Percentiles rank a stretch among this genome's conserved stretches.
Conservation (phyloP, 495 filamentous ascomycete genomes). For the Hyaloscypha bicolor region DNA sequence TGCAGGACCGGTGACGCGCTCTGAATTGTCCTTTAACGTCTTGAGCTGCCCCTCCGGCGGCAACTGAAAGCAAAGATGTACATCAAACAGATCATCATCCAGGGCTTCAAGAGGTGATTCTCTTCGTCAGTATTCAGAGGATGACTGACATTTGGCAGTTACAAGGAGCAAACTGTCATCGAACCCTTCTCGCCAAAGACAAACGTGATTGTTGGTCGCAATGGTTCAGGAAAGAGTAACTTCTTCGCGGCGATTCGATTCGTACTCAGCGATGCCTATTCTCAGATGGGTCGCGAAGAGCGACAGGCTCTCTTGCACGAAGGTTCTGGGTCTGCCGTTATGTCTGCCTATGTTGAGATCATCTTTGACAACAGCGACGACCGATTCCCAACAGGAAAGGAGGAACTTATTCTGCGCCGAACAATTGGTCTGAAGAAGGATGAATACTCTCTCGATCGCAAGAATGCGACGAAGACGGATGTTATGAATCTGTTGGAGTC, state of each 20-base stretch:
- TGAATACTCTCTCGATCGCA: conserved; percentile 94
- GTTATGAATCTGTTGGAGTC: conserved; percentile 96
- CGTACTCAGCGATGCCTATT: conserved; percentile 97
- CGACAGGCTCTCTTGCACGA: conserved; percentile 94
- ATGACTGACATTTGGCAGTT: conserved; percentile 58
- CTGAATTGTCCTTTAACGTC: conserved; percentile 5
- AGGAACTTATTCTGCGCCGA: conserved; percentile 85
- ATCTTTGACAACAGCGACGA: conserved; percentile 98
- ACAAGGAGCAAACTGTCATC: conserved; percentile 98
- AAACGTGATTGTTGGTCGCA: conserved; percentile 99
- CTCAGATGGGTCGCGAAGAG: conserved; percentile 93
- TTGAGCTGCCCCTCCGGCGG: conserved; percentile 15
- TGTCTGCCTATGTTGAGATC: conserved; percentile 98
- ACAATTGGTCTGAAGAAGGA: conserved; percentile 98
- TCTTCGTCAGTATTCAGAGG: neutral
- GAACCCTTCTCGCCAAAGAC: conserved; percentile 97
- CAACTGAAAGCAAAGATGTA: conserved; percentile 62
- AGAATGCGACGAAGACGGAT: conserved; percentile 92
- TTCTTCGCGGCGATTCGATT: conserved; percentile 99
- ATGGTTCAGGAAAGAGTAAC: conserved; percentile 99
- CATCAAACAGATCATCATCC: conserved; percentile 99
- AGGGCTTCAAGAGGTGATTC: conserved; percentile 95
- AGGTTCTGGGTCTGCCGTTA: conserved; percentile 94
- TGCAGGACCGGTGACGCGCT: neutral
- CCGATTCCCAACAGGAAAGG: conserved; percentile 91